A percentile compares a stretch with the other conserved stretches of the same genome.
These are phyloP conservation scores for Tricholoma matsutake DNA, from an alignment of 768 basidiomycete genomes.

Conservation along the genomic window DNA sequence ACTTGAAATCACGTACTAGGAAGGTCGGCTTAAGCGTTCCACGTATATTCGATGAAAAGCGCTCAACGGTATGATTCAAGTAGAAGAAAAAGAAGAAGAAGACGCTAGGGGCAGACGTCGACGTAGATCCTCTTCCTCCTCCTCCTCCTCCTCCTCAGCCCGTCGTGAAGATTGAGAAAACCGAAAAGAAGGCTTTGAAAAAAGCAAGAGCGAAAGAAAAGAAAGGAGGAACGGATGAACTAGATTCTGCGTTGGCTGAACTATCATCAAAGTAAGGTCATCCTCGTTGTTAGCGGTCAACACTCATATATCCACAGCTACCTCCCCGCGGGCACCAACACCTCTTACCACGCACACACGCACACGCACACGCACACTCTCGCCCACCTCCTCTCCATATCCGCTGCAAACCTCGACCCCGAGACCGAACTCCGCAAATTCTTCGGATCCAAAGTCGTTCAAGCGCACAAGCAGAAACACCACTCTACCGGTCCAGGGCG, in stretches of 20 bases:
- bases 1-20: constrained; percentile 20
- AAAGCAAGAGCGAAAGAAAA: constrained; percentile 65
- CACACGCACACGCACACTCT: too few species aligned
- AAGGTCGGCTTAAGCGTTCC: constrained; percentile 28
- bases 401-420: constrained; percentile 75
- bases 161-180: constrained; percentile 39
- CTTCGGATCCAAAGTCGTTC: constrained; percentile 88
- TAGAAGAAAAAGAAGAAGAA: constrained; percentile 42
- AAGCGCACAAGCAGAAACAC: constrained; percentile 47
- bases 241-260: constrained; percentile 83
- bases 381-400: constrained; percentile 67
- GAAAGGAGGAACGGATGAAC: constrained; percentile 67
- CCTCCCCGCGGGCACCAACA: constrained; percentile 37
- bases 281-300: background rate
- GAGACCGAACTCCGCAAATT: constrained; percentile 91
- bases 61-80: constrained; percentile 1
- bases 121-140: too few species aligned
- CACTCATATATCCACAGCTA: constrained; percentile 36
- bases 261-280: constrained; percentile 67
- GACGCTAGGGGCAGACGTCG: background rate
- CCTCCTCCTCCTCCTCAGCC: background rate
- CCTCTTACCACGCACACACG: constrained; percentile 19
- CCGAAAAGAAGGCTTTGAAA: constrained; percentile 59
- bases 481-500: constrained; percentile 33
- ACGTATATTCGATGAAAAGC: background rate